A percentile compares a stretch with the other conserved stretches of the same genome.
Conservation (phyloP, 2,329 filamentous ascomycete species). For the Colletotrichum sp. region DNA sequence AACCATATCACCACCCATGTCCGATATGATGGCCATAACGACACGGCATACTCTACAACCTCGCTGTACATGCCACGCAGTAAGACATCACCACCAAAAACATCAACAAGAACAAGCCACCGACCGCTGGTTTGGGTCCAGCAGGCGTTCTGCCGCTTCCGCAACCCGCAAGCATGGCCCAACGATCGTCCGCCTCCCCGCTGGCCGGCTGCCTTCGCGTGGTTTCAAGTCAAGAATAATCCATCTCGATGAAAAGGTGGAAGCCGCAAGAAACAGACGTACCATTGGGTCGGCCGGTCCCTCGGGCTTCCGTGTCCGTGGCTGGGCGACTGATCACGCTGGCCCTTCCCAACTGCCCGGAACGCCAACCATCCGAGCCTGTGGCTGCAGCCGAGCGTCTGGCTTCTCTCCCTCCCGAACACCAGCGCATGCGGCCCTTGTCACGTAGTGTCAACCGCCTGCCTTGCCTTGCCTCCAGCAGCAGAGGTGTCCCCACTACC, state of each 20-base stretch:
- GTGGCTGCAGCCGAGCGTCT: constrained; percentile 21
- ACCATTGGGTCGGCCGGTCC: constrained; percentile 4
- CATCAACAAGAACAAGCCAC: neutral
- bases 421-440: neutral
- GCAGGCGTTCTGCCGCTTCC: neutral
- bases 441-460: neutral
- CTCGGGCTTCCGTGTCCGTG: constrained; percentile 15
- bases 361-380: constrained; percentile 19
- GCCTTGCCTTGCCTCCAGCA: neutral
- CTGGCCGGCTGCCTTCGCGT: neutral
- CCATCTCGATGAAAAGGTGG: neutral
- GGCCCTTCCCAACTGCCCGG: constrained; percentile 17
- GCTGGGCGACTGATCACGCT: constrained; percentile 10
- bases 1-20: neutral
- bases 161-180: neutral
- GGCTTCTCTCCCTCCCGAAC: constrained; percentile 19
- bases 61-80: neutral
- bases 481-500: neutral
- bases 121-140: neutral
- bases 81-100: neutral
- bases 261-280: neutral
- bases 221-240: neutral
- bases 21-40: neutral
- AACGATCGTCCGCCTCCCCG: neutral
- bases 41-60: neutral